phyloP scores from a whole-genome alignment of 2,329 filamentous ascomycete genomes.

The Hymenoscyphus linearis region DNA sequence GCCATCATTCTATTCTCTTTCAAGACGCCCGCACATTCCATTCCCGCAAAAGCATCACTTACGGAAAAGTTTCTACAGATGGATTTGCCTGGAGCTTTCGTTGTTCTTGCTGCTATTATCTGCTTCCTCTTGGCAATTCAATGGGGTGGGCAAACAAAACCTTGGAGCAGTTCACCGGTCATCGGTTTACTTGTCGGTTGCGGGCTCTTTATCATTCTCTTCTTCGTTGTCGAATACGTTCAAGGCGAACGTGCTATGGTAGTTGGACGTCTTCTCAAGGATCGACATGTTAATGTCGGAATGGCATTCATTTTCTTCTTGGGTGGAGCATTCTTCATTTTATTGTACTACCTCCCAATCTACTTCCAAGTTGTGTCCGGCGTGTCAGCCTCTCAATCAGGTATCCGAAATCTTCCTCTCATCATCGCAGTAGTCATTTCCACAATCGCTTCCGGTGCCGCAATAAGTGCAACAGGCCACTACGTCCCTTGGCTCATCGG shows the following conservation, averaged over 20 bases:
- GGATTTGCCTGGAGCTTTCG: constrained; percentile 40
- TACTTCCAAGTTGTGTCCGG: constrained; percentile 44
- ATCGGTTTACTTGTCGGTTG: constrained; percentile 41
- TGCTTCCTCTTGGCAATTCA: constrained; percentile 43
- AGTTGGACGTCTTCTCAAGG: constrained; percentile 39
- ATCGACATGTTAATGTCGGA: constrained; percentile 40
- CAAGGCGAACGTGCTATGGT: constrained; percentile 47
- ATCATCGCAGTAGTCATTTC: constrained; percentile 30
- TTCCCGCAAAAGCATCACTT: constrained; percentile 35
- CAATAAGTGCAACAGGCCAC: constrained; percentile 33
- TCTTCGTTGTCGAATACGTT: constrained; percentile 36
- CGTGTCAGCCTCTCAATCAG: constrained; percentile 27
- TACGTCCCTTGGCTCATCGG: constrained; percentile 35
- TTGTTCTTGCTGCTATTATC: constrained; percentile 42
- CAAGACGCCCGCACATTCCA: constrained; percentile 36
- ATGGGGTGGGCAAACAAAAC: constrained; percentile 41
- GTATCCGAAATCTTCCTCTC: constrained; percentile 38
- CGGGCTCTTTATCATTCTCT: constrained; percentile 30
- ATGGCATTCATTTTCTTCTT: constrained; percentile 40
- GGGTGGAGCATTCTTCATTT: constrained; percentile 40
- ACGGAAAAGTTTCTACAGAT: constrained; percentile 44
- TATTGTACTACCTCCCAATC: constrained; percentile 44
- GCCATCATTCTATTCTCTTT: constrained; percentile 40
- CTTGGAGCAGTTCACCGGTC: constrained; percentile 39
- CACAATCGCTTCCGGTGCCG: constrained; percentile 32